Evolutionary conservation across 495 filamentous ascomycete species (phyloP).

Genomic region (Penicillium subrubescens): DNA sequence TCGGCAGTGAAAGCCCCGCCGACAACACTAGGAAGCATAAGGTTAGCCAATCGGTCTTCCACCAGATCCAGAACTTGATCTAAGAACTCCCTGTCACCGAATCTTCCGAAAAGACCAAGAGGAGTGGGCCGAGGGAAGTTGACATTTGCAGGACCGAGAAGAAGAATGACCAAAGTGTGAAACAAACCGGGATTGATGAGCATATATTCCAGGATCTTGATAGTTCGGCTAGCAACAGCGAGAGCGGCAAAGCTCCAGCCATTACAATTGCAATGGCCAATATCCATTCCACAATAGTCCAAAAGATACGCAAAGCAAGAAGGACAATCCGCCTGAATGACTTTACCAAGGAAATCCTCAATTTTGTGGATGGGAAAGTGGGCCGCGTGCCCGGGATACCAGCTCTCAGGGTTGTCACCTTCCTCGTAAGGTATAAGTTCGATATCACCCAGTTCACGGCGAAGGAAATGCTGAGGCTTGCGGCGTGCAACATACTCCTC

Average conservation of each 20-base stretch:
- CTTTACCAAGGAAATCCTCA: not conserved
- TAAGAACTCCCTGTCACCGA: not conserved
- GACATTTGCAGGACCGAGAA: constrained; percentile 1
- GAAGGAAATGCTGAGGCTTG: not conserved
- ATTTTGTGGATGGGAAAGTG: constrained; percentile 9
- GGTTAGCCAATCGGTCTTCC: not conserved
- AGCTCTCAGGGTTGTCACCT: not conserved
- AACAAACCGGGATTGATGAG: not conserved
- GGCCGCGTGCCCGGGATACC: not conserved
- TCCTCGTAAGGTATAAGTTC: not conserved
- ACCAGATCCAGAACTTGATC: not conserved
- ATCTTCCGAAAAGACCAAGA: not conserved
- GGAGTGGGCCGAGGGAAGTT: not conserved
- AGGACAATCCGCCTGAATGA: constrained; percentile 16
- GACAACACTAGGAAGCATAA: not conserved
- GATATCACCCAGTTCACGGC: not conserved
- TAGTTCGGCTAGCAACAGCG: not conserved
- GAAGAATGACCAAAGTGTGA: not conserved
- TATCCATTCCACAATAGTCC: not conserved
- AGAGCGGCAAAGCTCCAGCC: constrained; percentile 16
- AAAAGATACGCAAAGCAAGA: constrained; percentile 15
- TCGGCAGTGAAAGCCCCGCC: not conserved
- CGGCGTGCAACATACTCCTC: not conserved
- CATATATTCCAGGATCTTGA: constrained; percentile 8
- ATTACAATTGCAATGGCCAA: constrained; percentile 5